Conservation (phyloP, 208 protist species). For the Trypanosomatidae sp. region DNA sequence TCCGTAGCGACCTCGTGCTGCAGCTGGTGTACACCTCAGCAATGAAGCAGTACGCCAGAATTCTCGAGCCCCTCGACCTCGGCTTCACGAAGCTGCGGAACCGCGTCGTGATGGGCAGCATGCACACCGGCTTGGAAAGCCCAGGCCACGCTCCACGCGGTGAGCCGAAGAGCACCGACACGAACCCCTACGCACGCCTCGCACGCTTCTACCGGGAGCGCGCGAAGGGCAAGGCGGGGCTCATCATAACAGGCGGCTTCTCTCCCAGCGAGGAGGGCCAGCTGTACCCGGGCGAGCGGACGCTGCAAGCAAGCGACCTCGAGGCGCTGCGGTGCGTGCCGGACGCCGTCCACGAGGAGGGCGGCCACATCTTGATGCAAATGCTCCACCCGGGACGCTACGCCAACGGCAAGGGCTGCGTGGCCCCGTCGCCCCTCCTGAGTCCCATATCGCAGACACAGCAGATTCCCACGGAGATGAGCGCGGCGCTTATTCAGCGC, state of each 20-base stretch:
- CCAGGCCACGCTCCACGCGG: slow-evolving; percentile 22
- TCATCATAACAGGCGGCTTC: slow-evolving; percentile 91
- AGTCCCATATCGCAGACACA: slow-evolving; percentile 61
- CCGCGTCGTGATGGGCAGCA: slow-evolving; percentile 81
- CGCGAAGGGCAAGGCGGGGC: slow-evolving; percentile 79
- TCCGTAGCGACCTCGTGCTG: no score
- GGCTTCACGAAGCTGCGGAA: slow-evolving; percentile 65
- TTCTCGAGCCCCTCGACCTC: slow-evolving; percentile 71
- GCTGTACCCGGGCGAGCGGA: slow-evolving; percentile 67
- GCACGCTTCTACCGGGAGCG: slow-evolving; percentile 82
- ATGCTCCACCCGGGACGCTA: slow-evolving; percentile 91
- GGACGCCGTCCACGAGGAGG: slow-evolving; percentile 84
- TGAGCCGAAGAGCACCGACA: slow-evolving; percentile 24
- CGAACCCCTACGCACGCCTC: slow-evolving; percentile 59
- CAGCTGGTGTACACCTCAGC: no score
- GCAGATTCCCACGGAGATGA: slow-evolving; percentile 66
- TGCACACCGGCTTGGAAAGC: slow-evolving; percentile 80
- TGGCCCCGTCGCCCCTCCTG: slow-evolving; percentile 56
- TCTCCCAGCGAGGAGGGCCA: slow-evolving; percentile 74
- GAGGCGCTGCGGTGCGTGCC: slow-evolving; percentile 69
- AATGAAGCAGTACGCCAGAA: slow-evolving; percentile 23
- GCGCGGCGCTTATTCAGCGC: slow-evolving; percentile 53
- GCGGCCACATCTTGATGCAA: slow-evolving; percentile 90
- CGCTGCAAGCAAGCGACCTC: slow-evolving; percentile 61
- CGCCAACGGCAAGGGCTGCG: slow-evolving; percentile 47